Evolutionary conservation across 495 filamentous ascomycete species (phyloP).

Genomic region (Elasticomyces elasticus): DNA sequence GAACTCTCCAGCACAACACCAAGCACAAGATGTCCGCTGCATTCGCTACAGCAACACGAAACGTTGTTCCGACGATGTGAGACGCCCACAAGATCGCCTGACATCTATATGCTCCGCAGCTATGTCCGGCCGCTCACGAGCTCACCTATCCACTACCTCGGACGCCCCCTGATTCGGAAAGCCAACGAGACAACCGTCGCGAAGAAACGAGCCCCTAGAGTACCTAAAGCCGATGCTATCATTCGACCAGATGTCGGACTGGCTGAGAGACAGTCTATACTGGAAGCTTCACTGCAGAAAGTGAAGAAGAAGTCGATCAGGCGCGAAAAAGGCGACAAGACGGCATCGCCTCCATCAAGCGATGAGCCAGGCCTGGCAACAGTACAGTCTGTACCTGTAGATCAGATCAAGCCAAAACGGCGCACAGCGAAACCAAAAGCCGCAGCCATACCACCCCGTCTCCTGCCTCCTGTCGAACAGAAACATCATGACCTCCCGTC

Average conservation of each 20-base stretch:
- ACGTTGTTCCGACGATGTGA: neutral
- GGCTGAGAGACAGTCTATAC: neutral
- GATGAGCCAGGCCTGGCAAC: neutral
- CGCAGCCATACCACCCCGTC: conserved; percentile 8
- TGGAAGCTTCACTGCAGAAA: neutral
- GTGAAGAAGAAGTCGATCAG: neutral
- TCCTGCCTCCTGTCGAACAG: conserved; percentile 25
- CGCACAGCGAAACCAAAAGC: conserved; percentile 1
- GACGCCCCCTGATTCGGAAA: neutral
- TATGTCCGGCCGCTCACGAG: neutral
- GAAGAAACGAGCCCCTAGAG: neutral
- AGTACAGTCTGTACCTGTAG: neutral
- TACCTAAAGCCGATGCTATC: neutral
- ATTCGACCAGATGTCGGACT: neutral
- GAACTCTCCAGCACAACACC: neutral
- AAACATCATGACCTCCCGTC: conserved; percentile 57
- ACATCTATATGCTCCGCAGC: conserved; percentile 13
- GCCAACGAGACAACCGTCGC: neutral
- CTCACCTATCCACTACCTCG: neutral
- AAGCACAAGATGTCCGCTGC: neutral
- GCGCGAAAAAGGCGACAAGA: neutral
- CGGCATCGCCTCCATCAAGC: neutral
- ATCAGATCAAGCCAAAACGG: neutral
- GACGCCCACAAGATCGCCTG: neutral
- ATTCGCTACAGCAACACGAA: neutral